Evolutionary conservation across 192 early-diverging fungal species (phyloP).

Genomic region (Backusella australiensis): DNA sequence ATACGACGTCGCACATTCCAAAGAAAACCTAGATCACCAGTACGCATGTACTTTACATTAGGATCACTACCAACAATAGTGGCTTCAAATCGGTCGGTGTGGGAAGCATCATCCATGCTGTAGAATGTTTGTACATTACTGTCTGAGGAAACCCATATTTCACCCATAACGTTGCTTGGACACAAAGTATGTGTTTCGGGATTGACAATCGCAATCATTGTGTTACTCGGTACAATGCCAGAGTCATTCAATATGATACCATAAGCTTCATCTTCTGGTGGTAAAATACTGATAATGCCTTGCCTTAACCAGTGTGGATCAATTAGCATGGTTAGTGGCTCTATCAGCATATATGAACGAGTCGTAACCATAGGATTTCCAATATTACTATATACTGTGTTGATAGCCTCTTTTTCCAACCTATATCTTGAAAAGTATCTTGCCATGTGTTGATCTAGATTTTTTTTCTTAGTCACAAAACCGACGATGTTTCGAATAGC

Average conservation of each 20-base stretch:
- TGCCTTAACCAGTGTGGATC: conserved; percentile 65
- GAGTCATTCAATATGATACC: conserved; percentile 65
- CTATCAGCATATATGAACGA: conserved; percentile 74
- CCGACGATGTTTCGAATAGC: not conserved
- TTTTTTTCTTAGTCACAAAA: not conserved
- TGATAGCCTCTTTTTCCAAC: conserved; percentile 67
- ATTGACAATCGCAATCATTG: conserved; percentile 83
- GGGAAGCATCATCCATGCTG: conserved; percentile 36
- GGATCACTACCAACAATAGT: conserved; percentile 59
- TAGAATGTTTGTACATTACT: conserved; percentile 50
- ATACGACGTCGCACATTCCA: conserved; percentile 57
- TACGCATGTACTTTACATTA: conserved; percentile 66
- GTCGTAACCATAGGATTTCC: conserved; percentile 82
- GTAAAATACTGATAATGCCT: conserved; percentile 59
- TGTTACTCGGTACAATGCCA: conserved; percentile 72
- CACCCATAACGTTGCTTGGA: conserved; percentile 69
- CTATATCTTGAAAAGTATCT: conserved; percentile 60
- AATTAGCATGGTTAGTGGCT: conserved; percentile 64
- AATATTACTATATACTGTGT: conserved; percentile 70
- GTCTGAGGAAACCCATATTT: conserved; percentile 82
- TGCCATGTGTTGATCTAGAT: conserved; percentile 50
- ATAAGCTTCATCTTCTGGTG: conserved; percentile 50
- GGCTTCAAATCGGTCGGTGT: conserved; percentile 40
- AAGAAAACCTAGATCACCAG: conserved; percentile 82
- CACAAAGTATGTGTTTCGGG: conserved; percentile 70